phyloP scores from a whole-genome alignment of 306 rosid genomes.

The Delonix regia region DNA sequence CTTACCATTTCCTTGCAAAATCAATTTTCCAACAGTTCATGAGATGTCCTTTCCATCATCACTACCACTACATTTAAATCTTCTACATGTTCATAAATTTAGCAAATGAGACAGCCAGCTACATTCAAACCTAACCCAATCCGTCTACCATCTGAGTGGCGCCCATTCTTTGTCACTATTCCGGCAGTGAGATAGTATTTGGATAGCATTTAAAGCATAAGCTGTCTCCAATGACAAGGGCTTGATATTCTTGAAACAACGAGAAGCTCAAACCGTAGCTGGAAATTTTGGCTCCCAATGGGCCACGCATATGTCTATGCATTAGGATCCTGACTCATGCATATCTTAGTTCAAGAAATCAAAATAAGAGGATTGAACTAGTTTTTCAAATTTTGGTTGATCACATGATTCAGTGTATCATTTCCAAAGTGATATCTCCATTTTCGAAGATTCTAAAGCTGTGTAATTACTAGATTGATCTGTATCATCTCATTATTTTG shows the following conservation, averaged over 20 bases:
- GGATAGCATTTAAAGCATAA: not conserved
- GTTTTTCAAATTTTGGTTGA: not conserved
- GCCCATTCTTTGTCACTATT: not conserved
- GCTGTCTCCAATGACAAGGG: not conserved
- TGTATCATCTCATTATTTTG: not conserved
- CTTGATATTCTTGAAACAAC: not conserved
- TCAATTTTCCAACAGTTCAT: not conserved
- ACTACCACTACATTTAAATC: not conserved
- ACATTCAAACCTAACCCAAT: not conserved
- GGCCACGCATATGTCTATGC: too few relatives aligned
- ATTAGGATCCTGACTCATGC: not conserved
- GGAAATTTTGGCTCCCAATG: not conserved
- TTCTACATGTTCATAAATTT: not conserved
- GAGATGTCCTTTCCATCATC: not conserved
- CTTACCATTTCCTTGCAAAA: not conserved
- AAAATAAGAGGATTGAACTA: not conserved
- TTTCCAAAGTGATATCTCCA: not conserved
- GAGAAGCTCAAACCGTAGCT: not conserved
- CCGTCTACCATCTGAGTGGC: not conserved
- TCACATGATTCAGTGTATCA: not conserved
- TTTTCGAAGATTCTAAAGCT: not conserved
- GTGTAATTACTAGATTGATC: not conserved
- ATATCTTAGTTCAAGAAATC: not conserved
- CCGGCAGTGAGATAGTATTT: constrained; percentile 4
- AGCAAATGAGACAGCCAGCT: not conserved